Percentiles rank a stretch among this genome's conserved stretches.
These are phyloP conservation scores for Xerocomus amazonicus DNA, from an alignment of 1,284 basidiomycete species.

Conservation along the genomic window DNA sequence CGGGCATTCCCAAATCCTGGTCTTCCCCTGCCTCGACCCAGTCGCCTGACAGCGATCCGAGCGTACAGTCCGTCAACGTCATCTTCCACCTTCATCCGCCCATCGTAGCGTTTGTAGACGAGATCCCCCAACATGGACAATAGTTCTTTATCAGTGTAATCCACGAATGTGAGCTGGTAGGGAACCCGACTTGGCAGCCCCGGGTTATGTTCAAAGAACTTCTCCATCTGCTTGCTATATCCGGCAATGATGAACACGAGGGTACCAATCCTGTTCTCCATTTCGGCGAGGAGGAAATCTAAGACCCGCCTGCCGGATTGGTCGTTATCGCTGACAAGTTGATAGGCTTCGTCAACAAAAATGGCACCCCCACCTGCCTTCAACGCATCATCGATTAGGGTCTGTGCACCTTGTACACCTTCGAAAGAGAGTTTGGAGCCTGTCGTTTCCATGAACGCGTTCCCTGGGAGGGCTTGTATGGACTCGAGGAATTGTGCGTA, in stretches of 20 bases:
- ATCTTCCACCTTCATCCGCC: constrained; percentile 53
- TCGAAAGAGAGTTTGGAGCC: constrained; percentile 56
- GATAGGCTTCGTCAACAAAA: constrained; percentile 69
- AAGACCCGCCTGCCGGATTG: constrained; percentile 51
- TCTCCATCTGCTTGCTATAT: constrained; percentile 68
- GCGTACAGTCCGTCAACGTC: constrained; percentile 53
- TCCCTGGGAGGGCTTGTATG: constrained; percentile 50
- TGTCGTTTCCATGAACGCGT: constrained; percentile 55
- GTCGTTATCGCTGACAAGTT: constrained; percentile 48
- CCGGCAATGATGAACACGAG: constrained; percentile 69
- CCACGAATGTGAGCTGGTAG: constrained; percentile 53
- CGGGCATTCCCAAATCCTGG: constrained; percentile 64
- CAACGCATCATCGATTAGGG: constrained; percentile 45
- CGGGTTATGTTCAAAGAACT: constrained; percentile 71
- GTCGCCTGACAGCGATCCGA: constrained; percentile 51
- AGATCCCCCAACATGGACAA: constrained; percentile 49
- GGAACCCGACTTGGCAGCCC: constrained; percentile 63
- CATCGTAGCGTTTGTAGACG: constrained; percentile 44
- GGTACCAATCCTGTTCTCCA: constrained; percentile 63
- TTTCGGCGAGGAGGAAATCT: constrained; percentile 65
- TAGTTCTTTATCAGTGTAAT: constrained; percentile 57
- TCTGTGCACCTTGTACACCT: constrained; percentile 50
- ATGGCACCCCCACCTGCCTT: constrained; percentile 57
- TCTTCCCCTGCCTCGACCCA: constrained; percentile 50
- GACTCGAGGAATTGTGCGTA: constrained; percentile 61